Evolutionary conservation across 768 basidiomycete species (phyloP).

Genomic region (Suillus variegatus): DNA sequence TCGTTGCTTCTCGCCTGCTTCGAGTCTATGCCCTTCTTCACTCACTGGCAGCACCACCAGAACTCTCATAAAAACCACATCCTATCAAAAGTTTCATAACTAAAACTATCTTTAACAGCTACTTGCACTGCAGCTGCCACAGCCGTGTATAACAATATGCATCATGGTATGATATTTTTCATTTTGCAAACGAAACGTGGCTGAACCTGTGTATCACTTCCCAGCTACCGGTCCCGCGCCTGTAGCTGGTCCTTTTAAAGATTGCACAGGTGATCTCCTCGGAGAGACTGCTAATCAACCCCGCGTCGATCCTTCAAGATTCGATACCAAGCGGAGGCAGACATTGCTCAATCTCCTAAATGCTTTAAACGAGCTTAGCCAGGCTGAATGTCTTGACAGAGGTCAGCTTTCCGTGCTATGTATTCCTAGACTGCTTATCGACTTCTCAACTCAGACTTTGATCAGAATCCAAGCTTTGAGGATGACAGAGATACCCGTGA

Average conservation of each 20-base stretch:
- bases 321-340: conserved; percentile 32
- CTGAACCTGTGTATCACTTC: background rate
- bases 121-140: background rate
- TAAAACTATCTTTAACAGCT: background rate
- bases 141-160: conserved; percentile 5
- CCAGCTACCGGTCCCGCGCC: conserved; percentile 6
- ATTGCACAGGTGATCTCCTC: background rate
- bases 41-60: background rate
- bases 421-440: background rate
- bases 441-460: conserved; percentile 30
- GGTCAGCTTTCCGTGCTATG: conserved; percentile 8
- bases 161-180: conserved; percentile 4
- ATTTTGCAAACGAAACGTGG: background rate
- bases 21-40: background rate
- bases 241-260: conserved; percentile 1
- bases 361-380: conserved; percentile 40
- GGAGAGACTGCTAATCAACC: conserved; percentile 1
- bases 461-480: conserved; percentile 52
- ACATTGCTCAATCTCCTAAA: conserved; percentile 40
- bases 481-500: conserved; percentile 68
- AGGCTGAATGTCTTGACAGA: conserved; percentile 31
- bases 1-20: background rate
- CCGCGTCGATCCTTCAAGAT: conserved; percentile 9
- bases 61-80: background rate
- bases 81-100: background rate